phyloP scores from a whole-genome alignment of 345 rosid species.

The Eucalyptus erythrocorys region DNA sequence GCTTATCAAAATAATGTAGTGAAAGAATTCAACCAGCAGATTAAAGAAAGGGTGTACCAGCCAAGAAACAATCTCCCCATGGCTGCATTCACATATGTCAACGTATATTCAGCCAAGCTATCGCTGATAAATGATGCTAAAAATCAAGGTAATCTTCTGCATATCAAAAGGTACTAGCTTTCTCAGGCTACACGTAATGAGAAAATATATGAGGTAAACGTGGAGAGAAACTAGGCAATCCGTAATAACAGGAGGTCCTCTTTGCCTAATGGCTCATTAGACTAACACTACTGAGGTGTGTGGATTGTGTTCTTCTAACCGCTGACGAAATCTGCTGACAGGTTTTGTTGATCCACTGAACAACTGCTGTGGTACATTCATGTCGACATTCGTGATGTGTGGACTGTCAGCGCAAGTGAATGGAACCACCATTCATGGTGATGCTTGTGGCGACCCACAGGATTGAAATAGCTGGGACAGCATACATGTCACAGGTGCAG shows the following conservation, averaged over 20 bases:
- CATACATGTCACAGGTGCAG: constrained; percentile 44
- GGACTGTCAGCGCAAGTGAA: constrained; percentile 32
- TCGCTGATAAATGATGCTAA: constrained; percentile 8
- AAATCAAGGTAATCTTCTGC: not conserved
- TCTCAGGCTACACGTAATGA: not conserved
- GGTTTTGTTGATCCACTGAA: constrained; percentile 54
- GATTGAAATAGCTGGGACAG: constrained; percentile 61
- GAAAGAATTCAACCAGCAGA: constrained; percentile 13
- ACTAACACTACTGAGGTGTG: not conserved
- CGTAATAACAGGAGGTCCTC: not conserved
- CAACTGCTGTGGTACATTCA: constrained; percentile 41
- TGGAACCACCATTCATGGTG: constrained; percentile 43
- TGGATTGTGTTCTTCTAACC: not conserved
- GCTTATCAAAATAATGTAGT: constrained; percentile 23
- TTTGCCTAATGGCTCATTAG: not conserved
- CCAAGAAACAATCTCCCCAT: constrained; percentile 11
- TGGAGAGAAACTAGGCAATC: not conserved
- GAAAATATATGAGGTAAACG: not conserved
- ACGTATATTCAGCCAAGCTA: constrained; percentile 27
- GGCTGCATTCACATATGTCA: constrained; percentile 20
- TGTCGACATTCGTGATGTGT: constrained; percentile 19
- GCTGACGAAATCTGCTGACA: not conserved
- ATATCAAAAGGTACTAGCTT: not conserved
- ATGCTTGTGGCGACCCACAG: constrained; percentile 35
- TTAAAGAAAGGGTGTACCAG: constrained; percentile 9